These are phyloP conservation scores for Sclerotinia spermophila DNA, from an alignment of 2,329 filamentous ascomycete genomes.

Conservation along the genomic window DNA sequence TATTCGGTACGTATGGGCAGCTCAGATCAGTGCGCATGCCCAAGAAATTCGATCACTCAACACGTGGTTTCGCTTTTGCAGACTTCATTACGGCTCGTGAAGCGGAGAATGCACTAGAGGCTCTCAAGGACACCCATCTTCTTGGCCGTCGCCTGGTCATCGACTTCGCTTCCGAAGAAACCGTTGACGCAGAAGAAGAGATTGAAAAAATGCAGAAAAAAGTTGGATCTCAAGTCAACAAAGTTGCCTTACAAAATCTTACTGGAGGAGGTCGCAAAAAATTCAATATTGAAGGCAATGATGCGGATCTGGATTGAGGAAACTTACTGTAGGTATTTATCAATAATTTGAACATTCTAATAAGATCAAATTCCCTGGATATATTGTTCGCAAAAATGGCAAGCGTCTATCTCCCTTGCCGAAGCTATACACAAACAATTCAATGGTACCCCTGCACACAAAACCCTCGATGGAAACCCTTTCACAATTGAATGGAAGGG, in stretches of 20 bases:
- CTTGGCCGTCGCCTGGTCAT: constrained; percentile 85
- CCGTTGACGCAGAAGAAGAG: constrained; percentile 89
- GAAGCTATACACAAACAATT: constrained; percentile 8
- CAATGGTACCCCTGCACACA: constrained; percentile 12
- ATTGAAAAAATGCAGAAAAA: constrained; percentile 97
- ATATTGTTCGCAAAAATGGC: constrained; percentile 18
- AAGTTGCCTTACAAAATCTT: constrained; percentile 84
- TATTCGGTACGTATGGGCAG: constrained; percentile 88
- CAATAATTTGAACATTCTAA: constrained; percentile 24
- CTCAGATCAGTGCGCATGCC: constrained; percentile 89
- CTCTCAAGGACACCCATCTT: constrained; percentile 88
- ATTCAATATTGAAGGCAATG: constrained; percentile 76
- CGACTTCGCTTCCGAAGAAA: constrained; percentile 85
- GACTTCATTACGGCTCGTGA: constrained; percentile 91
- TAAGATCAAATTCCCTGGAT: constrained; percentile 16
- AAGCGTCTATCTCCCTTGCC: constrained; percentile 21
- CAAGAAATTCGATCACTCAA: constrained; percentile 85
- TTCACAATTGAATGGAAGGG: constrained; percentile 16
- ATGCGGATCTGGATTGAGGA: constrained; percentile 49
- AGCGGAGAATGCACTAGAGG: constrained; percentile 84
- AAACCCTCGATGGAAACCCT: constrained; percentile 7
- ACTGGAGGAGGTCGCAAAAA: constrained; percentile 80
- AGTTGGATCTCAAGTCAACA: constrained; percentile 84
- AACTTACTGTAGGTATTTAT: constrained; percentile 23
- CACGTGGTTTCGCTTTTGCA: constrained; percentile 93